phyloP scores from a whole-genome alignment of 495 filamentous ascomycete species.

The Rusavskia elegans region DNA sequence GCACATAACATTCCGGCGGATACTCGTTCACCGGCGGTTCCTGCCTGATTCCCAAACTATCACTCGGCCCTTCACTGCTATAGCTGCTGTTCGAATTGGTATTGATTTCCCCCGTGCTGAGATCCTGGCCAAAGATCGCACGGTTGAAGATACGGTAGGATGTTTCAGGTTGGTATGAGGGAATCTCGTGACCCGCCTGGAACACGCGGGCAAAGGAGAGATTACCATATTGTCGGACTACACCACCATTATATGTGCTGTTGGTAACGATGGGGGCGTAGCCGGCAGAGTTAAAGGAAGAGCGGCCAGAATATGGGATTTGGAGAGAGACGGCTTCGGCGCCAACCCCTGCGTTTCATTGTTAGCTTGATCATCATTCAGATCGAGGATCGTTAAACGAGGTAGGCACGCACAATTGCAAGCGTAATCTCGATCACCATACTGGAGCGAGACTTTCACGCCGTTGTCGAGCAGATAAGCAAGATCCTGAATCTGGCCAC shows the following conservation, averaged over 20 bases:
- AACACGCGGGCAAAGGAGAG: conserved; percentile 45
- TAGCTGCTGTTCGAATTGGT: conserved; percentile 26
- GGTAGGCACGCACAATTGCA: conserved; percentile 24
- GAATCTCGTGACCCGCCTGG: conserved; percentile 45
- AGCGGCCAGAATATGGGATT: conserved; percentile 18
- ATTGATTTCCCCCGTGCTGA: conserved; percentile 37
- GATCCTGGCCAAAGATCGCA: conserved; percentile 33
- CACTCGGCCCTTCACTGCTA: conserved; percentile 29
- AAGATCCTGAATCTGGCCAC: conserved; percentile 33
- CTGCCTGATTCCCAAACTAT: conserved; percentile 37
- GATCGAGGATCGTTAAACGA: not conserved
- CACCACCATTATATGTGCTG: conserved; percentile 28
- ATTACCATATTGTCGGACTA: conserved; percentile 40
- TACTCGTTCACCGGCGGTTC: conserved; percentile 22
- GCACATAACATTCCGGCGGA: conserved; percentile 30
- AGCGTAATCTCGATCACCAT: conserved; percentile 46
- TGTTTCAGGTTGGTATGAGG: conserved; percentile 40
- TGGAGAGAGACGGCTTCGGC: conserved; percentile 17
- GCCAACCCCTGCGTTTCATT: conserved; percentile 4
- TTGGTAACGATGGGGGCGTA: conserved; percentile 33
- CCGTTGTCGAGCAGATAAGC: conserved; percentile 35
- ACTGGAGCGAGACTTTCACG: conserved; percentile 53
- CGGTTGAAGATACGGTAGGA: conserved; percentile 40
- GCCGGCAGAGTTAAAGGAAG: conserved; percentile 31
- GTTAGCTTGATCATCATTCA: no score